Percentiles rank a stretch among this genome's conserved stretches.
phyloP scores from a whole-genome alignment of 352 stramenopile genomes.

The Pythium monospermum region DNA sequence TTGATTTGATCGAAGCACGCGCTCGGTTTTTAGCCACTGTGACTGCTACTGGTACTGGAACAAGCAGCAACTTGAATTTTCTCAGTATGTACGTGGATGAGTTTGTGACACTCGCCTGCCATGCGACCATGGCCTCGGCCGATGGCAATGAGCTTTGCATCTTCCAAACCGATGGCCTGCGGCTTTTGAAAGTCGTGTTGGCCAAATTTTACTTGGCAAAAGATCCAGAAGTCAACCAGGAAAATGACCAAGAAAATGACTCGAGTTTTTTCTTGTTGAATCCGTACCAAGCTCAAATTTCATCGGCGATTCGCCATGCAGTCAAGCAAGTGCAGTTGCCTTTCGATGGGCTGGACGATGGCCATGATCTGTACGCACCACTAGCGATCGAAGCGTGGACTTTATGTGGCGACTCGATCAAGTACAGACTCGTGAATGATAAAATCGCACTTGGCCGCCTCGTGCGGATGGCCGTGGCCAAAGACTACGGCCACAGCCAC shows the following conservation, averaged over 20 bases:
- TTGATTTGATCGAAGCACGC: slow-evolving; percentile 57
- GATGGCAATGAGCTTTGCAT: slow-evolving; percentile 72
- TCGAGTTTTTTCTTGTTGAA: slow-evolving; percentile 66
- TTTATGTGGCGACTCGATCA: slow-evolving; percentile 49
- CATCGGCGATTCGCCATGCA: slow-evolving; percentile 69
- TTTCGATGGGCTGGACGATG: slow-evolving; percentile 14
- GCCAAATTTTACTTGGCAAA: slow-evolving; percentile 44
- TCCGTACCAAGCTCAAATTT: slow-evolving; percentile 81
- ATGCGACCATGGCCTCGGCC: slow-evolving; percentile 62
- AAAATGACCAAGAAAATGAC: too few relatives aligned
- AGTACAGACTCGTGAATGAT: slow-evolving; percentile 56
- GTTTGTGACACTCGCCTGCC: slow-evolving; percentile 80
- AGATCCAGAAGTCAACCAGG: slow-evolving; percentile 73
- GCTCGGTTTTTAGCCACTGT: slow-evolving; percentile 43
- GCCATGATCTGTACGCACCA: slow-evolving; percentile 49
- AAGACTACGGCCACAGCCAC: slow-evolving; percentile 60
- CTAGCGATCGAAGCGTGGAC: slow-evolving; percentile 65
- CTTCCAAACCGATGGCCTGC: slow-evolving; percentile 69
- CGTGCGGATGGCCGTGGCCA: slow-evolving; percentile 45
- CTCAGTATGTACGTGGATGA: slow-evolving; percentile 86
- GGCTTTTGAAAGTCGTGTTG: slow-evolving; percentile 61
- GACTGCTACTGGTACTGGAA: neutral
- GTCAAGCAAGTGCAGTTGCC: slow-evolving; percentile 41
- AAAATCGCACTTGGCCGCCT: slow-evolving; percentile 67
- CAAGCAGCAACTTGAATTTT: slow-evolving; percentile 42